Evolutionary conservation across 768 basidiomycete species (phyloP).

Genomic region (Kwoniella newhampshirensis): DNA sequence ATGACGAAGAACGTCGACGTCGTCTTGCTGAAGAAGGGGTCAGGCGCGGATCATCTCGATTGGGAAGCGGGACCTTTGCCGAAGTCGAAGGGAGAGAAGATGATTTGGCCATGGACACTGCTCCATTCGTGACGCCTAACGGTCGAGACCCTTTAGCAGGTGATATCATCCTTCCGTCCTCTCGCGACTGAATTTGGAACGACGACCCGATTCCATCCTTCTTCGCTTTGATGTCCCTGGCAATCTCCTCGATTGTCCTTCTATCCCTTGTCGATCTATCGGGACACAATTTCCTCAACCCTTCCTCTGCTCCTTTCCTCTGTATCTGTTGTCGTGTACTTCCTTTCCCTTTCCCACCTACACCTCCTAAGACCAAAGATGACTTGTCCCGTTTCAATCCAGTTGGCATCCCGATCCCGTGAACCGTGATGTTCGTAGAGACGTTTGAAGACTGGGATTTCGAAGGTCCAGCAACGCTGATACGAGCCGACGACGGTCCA

Average conservation of each 20-base stretch:
- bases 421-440: background rate
- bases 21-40: conserved; percentile 4
- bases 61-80: background rate
- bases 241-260: conserved; percentile 42
- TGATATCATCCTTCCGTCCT: background rate
- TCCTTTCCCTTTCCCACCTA: conserved; percentile 2
- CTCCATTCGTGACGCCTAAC: background rate
- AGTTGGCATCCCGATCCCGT: conserved; percentile 17
- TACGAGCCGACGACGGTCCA: background rate
- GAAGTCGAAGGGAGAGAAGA: too few species aligned
- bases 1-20: conserved; percentile 11
- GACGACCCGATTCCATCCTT: conserved; percentile 1
- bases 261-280: conserved; percentile 36
- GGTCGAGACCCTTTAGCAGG: background rate
- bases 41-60: background rate
- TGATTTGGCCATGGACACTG: background rate
- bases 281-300: conserved; percentile 32
- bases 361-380: background rate
- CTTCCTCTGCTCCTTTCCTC: conserved; percentile 15
- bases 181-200: too few species aligned
- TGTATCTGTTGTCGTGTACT: conserved; percentile 14
- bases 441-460: too few species aligned
- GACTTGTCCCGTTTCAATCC: conserved; percentile 8
- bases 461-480: conserved; percentile 1
- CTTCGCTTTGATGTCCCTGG: conserved; percentile 32